Base-by-base conservation (phyloP, 352 stramenopile species). In the Phytophthora nicotianae region DNA sequence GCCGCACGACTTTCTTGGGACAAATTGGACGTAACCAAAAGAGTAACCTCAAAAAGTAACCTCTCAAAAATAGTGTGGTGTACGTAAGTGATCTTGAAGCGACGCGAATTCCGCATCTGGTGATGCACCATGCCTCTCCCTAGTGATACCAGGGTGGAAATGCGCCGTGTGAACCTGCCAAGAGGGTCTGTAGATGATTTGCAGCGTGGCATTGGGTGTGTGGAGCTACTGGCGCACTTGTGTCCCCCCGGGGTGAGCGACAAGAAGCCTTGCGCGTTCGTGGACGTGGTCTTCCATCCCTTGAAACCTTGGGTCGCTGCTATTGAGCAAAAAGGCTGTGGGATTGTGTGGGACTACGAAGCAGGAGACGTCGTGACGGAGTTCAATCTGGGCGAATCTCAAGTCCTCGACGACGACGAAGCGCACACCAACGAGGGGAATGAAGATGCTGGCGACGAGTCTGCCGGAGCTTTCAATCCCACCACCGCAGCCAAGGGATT, bases 301-400 rank as follows among this genome's bases (percentile, higher is more conserved):
- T 61, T 86, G 20, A 81, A 81, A 7, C 78, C 80, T 13, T 94
- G 86, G 86, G 54, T 90, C 32, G 83, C 82, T 8, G 78, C 78
- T 2, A 71, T 92, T 43, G 86, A 94, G 29, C 57, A 73, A 10
- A 91, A 86, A 47, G 81, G 85, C 5, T 63, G 51, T 10, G 80
- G 80, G 0, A 17, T 89, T 19, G 79, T 91, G 1, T 93, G 83
- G 86, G 83, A 92, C 70, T 89, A 86, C 20, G 81, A 92, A 35
- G 91, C 78, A 2, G 68, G 69, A 0, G 83, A 94, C 29, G 48
- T 83, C 11, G 68, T 93, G 24, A 64, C 60, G 14, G 77, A 89
- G 59, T 91, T 94, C 35, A 83, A 83, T 37, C 67, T 92, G 17
- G 76, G 83, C 10, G 77, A 83, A 21, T 80, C 77, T 0, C 70